phyloP scores from a whole-genome alignment of 495 filamentous ascomycete species.

The Tuber borchii region DNA sequence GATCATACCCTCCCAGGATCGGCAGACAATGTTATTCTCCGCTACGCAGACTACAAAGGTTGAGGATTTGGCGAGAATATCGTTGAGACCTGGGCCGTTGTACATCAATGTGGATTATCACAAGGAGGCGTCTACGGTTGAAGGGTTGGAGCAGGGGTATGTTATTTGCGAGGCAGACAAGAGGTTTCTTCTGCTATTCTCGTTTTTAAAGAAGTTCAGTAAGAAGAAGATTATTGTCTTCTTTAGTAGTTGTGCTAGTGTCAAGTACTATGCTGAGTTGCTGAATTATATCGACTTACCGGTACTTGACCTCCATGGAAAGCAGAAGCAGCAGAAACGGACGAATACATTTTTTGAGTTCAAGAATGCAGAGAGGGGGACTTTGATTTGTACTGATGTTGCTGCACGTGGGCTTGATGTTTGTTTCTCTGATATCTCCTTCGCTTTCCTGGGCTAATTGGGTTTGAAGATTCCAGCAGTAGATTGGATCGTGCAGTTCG shows the following conservation, averaged over 20 bases:
- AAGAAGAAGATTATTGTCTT: constrained; percentile 98
- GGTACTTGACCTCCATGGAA: constrained; percentile 80
- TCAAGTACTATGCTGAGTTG: constrained; percentile 90
- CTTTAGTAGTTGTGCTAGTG: constrained; percentile 85
- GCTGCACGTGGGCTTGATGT: constrained; percentile 87
- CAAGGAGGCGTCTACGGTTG: constrained; percentile 78
- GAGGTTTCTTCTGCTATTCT: constrained; percentile 89
- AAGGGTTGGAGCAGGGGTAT: constrained; percentile 90
- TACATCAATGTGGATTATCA: constrained; percentile 89
- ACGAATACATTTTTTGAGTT: constrained; percentile 99
- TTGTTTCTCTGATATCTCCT: constrained; percentile 39
- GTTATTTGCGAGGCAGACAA: constrained; percentile 88
- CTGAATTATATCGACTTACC: constrained; percentile 95
- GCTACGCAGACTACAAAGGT: constrained; percentile 98
- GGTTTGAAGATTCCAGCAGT: constrained; percentile 69
- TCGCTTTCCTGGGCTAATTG: neutral
- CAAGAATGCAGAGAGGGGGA: constrained; percentile 85
- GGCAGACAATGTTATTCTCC: constrained; percentile 95
- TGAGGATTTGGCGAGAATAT: constrained; percentile 90
- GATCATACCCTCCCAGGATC: constrained; percentile 78
- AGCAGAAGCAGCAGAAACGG: constrained; percentile 94
- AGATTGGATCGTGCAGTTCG: constrained; percentile 94
- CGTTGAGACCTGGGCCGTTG: constrained; percentile 79
- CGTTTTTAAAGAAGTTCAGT: constrained; percentile 84
- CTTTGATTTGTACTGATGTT: constrained; percentile 92